Evolutionary conservation across 2,329 filamentous ascomycete species (phyloP).

Genomic region (Botrytis medusae): DNA sequence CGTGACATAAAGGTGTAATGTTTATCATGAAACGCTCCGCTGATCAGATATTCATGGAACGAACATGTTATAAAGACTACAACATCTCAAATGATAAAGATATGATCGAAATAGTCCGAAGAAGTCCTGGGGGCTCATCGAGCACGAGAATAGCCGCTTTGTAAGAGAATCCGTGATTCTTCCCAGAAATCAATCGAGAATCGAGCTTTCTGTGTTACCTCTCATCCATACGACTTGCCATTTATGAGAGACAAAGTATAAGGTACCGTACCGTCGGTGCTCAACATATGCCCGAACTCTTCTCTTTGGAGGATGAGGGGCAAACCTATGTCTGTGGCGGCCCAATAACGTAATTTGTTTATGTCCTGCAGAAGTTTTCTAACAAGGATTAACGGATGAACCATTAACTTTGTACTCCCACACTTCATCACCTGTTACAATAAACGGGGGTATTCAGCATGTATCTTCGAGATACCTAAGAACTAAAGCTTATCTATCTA

Average conservation of each 20-base stretch:
- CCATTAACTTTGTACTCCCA: neutral
- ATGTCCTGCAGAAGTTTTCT: slow-evolving; percentile 11
- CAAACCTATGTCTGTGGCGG: neutral
- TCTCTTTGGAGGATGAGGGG: slow-evolving; percentile 4
- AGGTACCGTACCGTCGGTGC: slow-evolving; percentile 6
- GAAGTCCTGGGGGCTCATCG: neutral
- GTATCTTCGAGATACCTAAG: neutral
- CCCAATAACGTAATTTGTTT: slow-evolving; percentile 11
- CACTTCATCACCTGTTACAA: neutral
- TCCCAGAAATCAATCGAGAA: neutral
- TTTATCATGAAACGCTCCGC: neutral
- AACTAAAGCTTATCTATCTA: neutral
- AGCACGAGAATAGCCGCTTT: neutral
- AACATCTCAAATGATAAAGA: neutral
- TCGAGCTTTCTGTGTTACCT: neutral
- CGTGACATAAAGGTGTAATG: neutral
- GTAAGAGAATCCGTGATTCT: neutral
- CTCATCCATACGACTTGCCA: neutral
- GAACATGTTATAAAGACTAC: neutral
- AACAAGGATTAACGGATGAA: slow-evolving; percentile 6
- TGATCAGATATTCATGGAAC: neutral
- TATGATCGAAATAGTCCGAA: neutral
- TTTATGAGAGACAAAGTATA: neutral
- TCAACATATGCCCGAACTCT: neutral
- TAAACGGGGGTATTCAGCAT: slow-evolving; percentile 5